phyloP scores from a whole-genome alignment of 257 asterid species.

The Solanum etuberosum region DNA sequence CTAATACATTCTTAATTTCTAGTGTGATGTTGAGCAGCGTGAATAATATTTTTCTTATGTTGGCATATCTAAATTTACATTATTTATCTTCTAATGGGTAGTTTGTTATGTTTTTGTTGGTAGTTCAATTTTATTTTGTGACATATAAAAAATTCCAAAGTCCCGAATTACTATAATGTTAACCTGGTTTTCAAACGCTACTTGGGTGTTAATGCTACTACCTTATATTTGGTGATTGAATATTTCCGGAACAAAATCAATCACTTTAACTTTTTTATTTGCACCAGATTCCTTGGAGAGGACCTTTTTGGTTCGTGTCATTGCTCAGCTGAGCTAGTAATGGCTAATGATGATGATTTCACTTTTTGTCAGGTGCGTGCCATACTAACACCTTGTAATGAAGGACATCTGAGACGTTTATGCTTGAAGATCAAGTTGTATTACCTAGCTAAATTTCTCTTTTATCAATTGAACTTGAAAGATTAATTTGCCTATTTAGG shows the following conservation, averaged over 20 bases:
- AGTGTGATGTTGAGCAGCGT: background rate
- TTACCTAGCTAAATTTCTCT: background rate
- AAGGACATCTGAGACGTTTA: background rate
- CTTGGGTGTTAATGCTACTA: background rate
- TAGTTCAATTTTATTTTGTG: background rate
- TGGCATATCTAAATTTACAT: background rate
- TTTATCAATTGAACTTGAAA: background rate
- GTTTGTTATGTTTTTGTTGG: background rate
- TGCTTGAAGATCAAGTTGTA: background rate
- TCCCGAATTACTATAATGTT: background rate
- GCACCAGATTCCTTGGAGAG: background rate
- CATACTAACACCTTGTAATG: background rate
- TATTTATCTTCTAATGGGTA: background rate
- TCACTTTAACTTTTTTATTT: background rate
- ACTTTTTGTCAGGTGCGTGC: slow-evolving; percentile 54
- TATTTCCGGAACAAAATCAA: background rate
- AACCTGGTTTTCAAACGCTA: background rate
- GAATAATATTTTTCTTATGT: background rate
- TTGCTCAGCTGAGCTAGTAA: slow-evolving; percentile 13
- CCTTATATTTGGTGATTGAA: background rate
- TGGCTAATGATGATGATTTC: slow-evolving; percentile 61
- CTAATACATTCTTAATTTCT: background rate
- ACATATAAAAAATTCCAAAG: background rate
- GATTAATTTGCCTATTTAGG: slow-evolving; percentile 17
- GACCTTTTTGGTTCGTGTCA: background rate